Evolutionary conservation across 1,284 basidiomycete genomes (phyloP).

Genomic region (Fomitopsis pinicola): DNA sequence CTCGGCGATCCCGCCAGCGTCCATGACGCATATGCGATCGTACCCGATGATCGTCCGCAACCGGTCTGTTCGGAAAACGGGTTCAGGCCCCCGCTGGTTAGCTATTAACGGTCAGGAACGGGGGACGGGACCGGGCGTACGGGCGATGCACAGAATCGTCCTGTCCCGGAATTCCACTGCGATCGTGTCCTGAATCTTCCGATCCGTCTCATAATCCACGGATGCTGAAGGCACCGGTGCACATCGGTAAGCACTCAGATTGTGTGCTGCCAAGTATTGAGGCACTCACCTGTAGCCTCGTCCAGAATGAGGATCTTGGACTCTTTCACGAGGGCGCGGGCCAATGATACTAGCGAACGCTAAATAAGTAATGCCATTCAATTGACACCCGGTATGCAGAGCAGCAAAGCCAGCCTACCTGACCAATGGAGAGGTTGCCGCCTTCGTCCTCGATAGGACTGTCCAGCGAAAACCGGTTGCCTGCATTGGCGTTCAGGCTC

Average conservation of each 20-base stretch:
- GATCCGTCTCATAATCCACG: constrained; percentile 81
- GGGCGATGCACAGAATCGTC: constrained; percentile 80
- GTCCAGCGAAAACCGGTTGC: constrained; percentile 65
- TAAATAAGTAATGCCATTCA: constrained; percentile 23
- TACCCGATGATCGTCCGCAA: constrained; percentile 74
- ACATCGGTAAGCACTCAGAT: constrained; percentile 5
- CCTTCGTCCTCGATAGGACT: constrained; percentile 85
- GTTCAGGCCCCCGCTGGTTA: background rate
- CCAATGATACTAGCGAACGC: constrained; percentile 78
- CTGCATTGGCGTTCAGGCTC: constrained; percentile 16
- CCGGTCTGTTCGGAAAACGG: constrained; percentile 42
- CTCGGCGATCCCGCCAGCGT: constrained; percentile 62
- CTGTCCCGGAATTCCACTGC: constrained; percentile 75
- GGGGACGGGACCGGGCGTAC: constrained; percentile 33
- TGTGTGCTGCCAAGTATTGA: background rate
- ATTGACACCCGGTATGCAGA: background rate
- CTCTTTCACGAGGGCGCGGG: constrained; percentile 78
- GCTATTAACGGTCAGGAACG: background rate
- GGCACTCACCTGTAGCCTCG: constrained; percentile 55
- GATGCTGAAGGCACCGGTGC: constrained; percentile 41
- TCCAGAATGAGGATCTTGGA: constrained; percentile 76
- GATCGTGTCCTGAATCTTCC: constrained; percentile 85
- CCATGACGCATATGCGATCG: constrained; percentile 74
- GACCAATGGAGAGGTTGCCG: constrained; percentile 52
- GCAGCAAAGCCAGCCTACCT: constrained; percentile 11